Base-by-base conservation (phyloP, 371 early-diverging fungal genomes). In the Coemansia sp. region DNA sequence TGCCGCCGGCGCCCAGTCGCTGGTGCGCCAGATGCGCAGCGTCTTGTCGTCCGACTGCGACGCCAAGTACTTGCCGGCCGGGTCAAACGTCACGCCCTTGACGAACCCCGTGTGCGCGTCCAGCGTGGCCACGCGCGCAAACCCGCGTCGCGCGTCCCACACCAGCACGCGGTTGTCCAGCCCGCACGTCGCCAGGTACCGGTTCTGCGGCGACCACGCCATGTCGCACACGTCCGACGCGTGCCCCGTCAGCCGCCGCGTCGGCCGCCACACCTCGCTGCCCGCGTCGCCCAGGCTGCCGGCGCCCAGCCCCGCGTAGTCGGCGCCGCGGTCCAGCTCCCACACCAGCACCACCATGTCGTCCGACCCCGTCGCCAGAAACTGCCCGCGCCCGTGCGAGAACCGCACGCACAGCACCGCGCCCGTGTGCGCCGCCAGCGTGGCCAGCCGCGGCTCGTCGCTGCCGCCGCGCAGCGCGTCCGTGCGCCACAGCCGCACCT, bases 21-120 rank as follows among this genome's bases (percentile, higher is more conserved):
- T 83, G 11, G 89, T 87, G 55, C 92, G 80, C 91, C 94, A 96
- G 3, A 98, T 86, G 56, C 86, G 88, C 20, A 93, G 85, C 13
- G 89, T 87, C 68, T 91, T 92, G 79, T 98, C 98, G 66, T 97
- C 97, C 1, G 91, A 89, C 91, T 96, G 94, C 8, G 94, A 86
- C 2, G 98, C 96, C 42, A 99, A 78, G 67, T 86, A 97, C 69
- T 91, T 87, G 20, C 96, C 96, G 4, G 90, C 90, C 9, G 99
- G 99, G 80, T 98, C 98, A 87, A 95, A 98, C 2, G 95, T 84
- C 2, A 99, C 73, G 2, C 99, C 99, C 78, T 99, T 98, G 14
- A 98, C 97, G 75, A 96, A 95, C 30, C 92, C 93, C 14, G 80
- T 67, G 64, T 95, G 96, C 35, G 82, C 85, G 62, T 87, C 86